Evolutionary conservation across 495 filamentous ascomycete genomes (phyloP).

Genomic region (Acidomyces sp.): DNA sequence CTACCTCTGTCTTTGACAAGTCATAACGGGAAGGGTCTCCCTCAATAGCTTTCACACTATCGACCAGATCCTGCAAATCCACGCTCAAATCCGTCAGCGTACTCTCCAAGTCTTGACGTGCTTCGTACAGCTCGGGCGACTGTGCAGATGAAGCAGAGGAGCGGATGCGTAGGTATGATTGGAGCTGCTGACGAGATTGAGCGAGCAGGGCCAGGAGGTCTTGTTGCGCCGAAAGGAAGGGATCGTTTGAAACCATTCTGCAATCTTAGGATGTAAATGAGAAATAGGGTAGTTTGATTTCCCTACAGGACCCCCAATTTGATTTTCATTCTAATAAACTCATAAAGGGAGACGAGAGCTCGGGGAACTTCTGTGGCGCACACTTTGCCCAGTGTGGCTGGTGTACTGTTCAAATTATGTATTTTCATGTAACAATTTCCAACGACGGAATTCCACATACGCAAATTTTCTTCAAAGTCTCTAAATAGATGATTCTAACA

Average conservation of each 20-base stretch:
- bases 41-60: conserved; percentile 78
- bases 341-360: too few species aligned
- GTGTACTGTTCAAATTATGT: too few species aligned
- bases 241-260: conserved; percentile 45
- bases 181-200: conserved; percentile 70
- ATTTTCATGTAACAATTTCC: too few species aligned
- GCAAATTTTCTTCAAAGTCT: too few species aligned
- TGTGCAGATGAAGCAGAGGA: conserved; percentile 55
- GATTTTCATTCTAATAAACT: too few species aligned
- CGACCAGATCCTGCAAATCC: conserved; percentile 80
- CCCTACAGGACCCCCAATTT: too few species aligned
- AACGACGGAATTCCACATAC: too few species aligned
- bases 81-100: conserved; percentile 64
- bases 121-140: conserved; percentile 76
- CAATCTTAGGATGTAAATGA: too few species aligned
- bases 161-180: conserved; percentile 91
- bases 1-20: conserved; percentile 70
- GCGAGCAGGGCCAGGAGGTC: conserved; percentile 76
- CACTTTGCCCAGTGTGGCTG: too few species aligned
- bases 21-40: conserved; percentile 81
- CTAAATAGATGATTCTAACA: too few species aligned
- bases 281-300: too few species aligned
- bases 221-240: conserved; percentile 86
- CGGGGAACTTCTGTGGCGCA: too few species aligned
- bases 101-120: conserved; percentile 66